These are phyloP conservation scores for Metschnikowia koreensis DNA, from an alignment of 805 yeast species.

Conservation along the genomic window DNA sequence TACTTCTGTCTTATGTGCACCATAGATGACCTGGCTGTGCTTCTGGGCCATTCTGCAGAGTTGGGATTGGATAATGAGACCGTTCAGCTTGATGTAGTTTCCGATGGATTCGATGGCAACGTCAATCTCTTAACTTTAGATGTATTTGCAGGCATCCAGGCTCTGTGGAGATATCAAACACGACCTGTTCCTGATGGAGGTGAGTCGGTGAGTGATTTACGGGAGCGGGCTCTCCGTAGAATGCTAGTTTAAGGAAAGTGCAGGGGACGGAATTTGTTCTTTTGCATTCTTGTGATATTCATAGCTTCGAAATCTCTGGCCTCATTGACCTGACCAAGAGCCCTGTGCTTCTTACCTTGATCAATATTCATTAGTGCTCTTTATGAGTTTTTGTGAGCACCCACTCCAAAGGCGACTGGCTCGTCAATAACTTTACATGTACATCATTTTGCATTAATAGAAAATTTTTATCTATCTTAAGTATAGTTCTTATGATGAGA, in stretches of 20 bases:
- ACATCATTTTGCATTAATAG: too few species aligned
- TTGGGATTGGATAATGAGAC: slow-evolving; percentile 8
- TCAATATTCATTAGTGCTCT: too few species aligned
- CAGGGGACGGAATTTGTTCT: background rate
- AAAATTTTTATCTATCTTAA: too few species aligned
- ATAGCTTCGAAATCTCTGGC: background rate
- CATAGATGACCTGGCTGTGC: slow-evolving; percentile 30
- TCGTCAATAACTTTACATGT: too few species aligned
- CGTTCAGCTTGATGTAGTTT: slow-evolving; percentile 20
- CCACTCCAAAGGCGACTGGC: too few species aligned
- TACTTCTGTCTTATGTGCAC: slow-evolving; percentile 34
- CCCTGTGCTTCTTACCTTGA: too few species aligned
- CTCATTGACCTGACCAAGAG: too few species aligned
- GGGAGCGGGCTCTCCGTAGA: slow-evolving; percentile 8
- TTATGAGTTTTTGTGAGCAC: too few species aligned
- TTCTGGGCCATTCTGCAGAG: slow-evolving; percentile 11
- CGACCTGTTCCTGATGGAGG: background rate
- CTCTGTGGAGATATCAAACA: slow-evolving; percentile 8
- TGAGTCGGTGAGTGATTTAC: background rate
- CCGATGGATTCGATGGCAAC: slow-evolving; percentile 43
- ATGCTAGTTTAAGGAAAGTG: background rate
- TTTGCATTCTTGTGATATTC: too few species aligned
- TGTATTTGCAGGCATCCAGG: slow-evolving; percentile 15
- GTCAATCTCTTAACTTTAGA: slow-evolving; percentile 32
- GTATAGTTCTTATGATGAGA: too few species aligned